A percentile compares a stretch with the other conserved stretches of the same genome.
Evolutionary conservation across 83 land plant genomes (phyloP).

Genomic region (Thuja plicata): DNA sequence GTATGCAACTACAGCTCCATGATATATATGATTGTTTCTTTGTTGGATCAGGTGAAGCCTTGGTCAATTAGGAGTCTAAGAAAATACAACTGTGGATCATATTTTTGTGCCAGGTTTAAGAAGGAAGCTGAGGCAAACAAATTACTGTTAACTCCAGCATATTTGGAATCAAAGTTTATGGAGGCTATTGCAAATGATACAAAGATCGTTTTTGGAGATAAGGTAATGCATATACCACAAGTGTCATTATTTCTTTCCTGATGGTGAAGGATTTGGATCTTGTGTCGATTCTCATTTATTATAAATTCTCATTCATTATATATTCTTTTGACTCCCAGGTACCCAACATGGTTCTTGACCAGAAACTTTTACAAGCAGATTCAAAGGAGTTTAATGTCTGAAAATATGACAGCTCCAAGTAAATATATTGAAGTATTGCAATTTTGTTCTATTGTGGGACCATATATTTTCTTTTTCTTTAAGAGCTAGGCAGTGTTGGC

Average conservation of each 20-base stretch:
- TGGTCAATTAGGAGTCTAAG: not conserved
- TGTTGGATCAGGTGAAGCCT: not conserved
- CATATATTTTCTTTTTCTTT: not conserved
- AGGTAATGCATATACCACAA: slow-evolving; percentile 38
- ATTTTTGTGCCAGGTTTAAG: slow-evolving; percentile 50
- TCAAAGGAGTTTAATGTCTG: slow-evolving; percentile 12
- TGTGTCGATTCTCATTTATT: not conserved
- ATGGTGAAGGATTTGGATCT: not conserved
- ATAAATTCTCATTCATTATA: not conserved
- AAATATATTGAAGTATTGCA: not conserved
- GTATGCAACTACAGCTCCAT: slow-evolving; percentile 26
- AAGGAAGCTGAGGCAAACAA: slow-evolving; percentile 96
- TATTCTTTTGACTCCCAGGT: slow-evolving; percentile 47
- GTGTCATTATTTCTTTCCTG: not conserved
- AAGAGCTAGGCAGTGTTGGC: not conserved
- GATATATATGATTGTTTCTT: not conserved
- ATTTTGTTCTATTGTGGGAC: not conserved
- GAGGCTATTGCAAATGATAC: slow-evolving; percentile 91
- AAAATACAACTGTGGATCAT: not conserved
- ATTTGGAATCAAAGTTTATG: slow-evolving; percentile 83
- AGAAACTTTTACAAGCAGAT: slow-evolving; percentile 77
- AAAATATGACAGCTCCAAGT: slow-evolving; percentile 4
- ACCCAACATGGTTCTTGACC: slow-evolving; percentile 92
- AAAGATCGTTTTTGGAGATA: slow-evolving; percentile 90
- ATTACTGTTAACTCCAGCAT: slow-evolving; percentile 84